Conservation (phyloP, 1,284 basidiomycete species). For the Ganoderma lucidum region DNA sequence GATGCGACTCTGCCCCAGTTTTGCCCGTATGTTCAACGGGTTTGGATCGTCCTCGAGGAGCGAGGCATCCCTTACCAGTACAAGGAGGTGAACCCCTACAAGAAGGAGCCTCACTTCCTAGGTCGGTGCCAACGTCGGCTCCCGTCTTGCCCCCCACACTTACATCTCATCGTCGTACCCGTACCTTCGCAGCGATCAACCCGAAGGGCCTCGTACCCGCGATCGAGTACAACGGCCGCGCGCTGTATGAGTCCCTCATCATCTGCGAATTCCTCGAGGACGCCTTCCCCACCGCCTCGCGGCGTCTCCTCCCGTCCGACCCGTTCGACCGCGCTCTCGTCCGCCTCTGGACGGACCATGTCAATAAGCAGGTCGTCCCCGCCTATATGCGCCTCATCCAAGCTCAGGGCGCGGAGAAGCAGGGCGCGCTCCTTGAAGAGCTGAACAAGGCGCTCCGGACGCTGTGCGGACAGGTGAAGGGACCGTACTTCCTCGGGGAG, state of each 20-base stretch:
- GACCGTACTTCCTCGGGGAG: constrained; percentile 67
- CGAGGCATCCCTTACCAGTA: constrained; percentile 70
- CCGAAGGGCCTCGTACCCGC: constrained; percentile 77
- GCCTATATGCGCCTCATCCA: constrained; percentile 59
- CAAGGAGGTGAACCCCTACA: constrained; percentile 75
- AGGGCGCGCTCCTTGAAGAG: constrained; percentile 6
- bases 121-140: no score
- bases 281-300: constrained; percentile 53
- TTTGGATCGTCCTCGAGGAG: constrained; percentile 76
- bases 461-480: constrained; percentile 57
- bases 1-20: constrained; percentile 49
- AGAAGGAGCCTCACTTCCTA: constrained; percentile 70
- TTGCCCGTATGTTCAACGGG: constrained; percentile 74
- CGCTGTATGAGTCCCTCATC: constrained; percentile 68
- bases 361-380: constrained; percentile 59
- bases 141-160: no score
- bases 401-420: constrained; percentile 59
- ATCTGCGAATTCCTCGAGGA: constrained; percentile 71
- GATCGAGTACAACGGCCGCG: constrained; percentile 61
- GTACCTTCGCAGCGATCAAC: no score
- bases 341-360: constrained; percentile 46
- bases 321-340: constrained; percentile 57
- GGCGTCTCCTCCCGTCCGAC: constrained; percentile 56
- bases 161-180: no score
- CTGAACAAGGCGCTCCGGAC: constrained; percentile 46